phyloP scores from a whole-genome alignment of 768 basidiomycete species.

The Glaciozyma antarctica region DNA sequence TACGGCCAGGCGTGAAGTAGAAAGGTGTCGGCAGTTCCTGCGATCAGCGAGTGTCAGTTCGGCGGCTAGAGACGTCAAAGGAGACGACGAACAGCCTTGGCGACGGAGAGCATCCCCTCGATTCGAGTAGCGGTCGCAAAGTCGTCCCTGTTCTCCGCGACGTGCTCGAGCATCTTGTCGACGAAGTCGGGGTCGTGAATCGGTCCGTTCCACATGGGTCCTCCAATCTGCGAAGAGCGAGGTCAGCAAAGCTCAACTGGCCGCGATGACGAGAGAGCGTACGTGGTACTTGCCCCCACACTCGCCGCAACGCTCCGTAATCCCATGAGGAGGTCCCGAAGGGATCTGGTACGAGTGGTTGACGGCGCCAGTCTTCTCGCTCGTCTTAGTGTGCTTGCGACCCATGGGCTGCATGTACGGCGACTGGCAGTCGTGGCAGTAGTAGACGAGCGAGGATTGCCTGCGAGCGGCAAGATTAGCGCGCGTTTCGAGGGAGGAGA shows the following conservation, averaged over 20 bases:
- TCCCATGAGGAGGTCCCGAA: conserved; percentile 51
- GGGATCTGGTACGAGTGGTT: conserved; percentile 63
- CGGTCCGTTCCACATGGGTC: conserved; percentile 93
- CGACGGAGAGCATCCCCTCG: conserved; percentile 90
- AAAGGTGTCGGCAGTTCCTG: conserved; percentile 68
- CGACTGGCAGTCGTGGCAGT: conserved; percentile 75
- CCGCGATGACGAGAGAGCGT: conserved; percentile 33
- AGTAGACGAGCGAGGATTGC: conserved; percentile 73
- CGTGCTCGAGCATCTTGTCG: conserved; percentile 60
- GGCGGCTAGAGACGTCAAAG: background rate
- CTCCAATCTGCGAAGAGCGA: conserved; percentile 54
- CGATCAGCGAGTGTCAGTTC: background rate
- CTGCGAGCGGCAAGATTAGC: conserved; percentile 42
- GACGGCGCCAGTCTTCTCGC: conserved; percentile 47
- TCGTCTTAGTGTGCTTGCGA: conserved; percentile 54
- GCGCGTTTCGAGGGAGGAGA: background rate
- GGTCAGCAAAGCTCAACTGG: background rate
- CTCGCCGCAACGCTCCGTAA: conserved; percentile 59
- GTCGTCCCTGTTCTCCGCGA: conserved; percentile 47
- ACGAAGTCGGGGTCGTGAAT: conserved; percentile 72
- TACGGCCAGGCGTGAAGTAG: conserved; percentile 73
- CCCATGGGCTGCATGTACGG: conserved; percentile 81
- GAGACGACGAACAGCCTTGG: conserved; percentile 59
- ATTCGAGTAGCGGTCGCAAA: conserved; percentile 50
- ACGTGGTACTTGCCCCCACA: conserved; percentile 72